phyloP scores from a whole-genome alignment of 176 grass and related monocot genomes.

The Luzula sylvatica region DNA sequence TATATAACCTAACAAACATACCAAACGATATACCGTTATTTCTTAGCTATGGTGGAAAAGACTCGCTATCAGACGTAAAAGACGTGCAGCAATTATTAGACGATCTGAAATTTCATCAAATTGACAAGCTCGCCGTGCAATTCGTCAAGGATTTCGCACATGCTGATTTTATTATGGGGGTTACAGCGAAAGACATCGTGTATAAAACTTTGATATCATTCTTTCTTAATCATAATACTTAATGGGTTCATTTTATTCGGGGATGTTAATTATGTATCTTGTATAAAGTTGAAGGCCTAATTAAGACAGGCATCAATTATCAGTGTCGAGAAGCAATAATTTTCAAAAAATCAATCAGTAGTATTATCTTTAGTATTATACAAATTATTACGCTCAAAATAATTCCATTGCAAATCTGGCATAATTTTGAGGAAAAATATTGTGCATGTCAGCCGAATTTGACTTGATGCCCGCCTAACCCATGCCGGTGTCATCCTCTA shows the following conservation, averaged over 20 bases:
- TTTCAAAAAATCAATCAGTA: no score
- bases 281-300: no score
- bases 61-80: slow-evolving; percentile 40
- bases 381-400: no score
- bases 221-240: slow-evolving; percentile 23
- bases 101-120: slow-evolving; percentile 40
- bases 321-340: no score
- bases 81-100: slow-evolving; percentile 43
- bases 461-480: no score
- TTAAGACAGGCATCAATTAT: no score
- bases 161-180: slow-evolving; percentile 58
- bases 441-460: no score
- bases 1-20: slow-evolving; percentile 45
- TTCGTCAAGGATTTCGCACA: slow-evolving; percentile 57
- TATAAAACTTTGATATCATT: slow-evolving; percentile 49
- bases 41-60: slow-evolving; percentile 71
- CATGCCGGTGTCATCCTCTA: no score
- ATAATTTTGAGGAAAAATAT: no score
- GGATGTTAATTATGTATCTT: no score
- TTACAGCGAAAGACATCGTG: slow-evolving; percentile 54
- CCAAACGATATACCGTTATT: slow-evolving; percentile 47
- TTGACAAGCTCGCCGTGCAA: slow-evolving; percentile 43
- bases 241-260: background rate
- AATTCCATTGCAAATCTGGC: no score
- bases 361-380: no score